Percentiles rank a stretch among this genome's conserved stretches.
Conservation (phyloP, 2,329 filamentous ascomycete species). For the Sarocladium brachiariae region DNA sequence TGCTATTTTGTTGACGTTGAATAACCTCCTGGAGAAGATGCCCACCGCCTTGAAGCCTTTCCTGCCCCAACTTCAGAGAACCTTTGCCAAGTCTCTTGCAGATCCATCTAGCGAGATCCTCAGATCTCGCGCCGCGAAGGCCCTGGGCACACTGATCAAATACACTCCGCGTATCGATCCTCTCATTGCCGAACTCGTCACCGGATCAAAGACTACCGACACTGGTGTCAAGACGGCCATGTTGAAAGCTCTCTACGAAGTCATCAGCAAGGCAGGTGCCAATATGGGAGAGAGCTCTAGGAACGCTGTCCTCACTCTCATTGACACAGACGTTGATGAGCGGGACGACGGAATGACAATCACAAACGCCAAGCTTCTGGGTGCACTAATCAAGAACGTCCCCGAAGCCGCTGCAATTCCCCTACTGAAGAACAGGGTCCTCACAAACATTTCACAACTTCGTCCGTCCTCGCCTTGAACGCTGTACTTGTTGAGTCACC, state of each 20-base stretch:
- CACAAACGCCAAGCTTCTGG: slow-evolving; percentile 84
- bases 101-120: slow-evolving; percentile 87
- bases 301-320: slow-evolving; percentile 76
- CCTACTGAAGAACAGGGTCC: slow-evolving; percentile 64
- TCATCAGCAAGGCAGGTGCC: slow-evolving; percentile 85
- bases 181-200: slow-evolving; percentile 82
- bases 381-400: slow-evolving; percentile 82
- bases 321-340: slow-evolving; percentile 77
- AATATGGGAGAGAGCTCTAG: slow-evolving; percentile 94
- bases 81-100: slow-evolving; percentile 91
- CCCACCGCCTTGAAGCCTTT: slow-evolving; percentile 93
- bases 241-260: slow-evolving; percentile 94
- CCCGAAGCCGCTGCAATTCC: slow-evolving; percentile 59
- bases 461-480: slow-evolving; percentile 82
- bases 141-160: slow-evolving; percentile 89
- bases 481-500: slow-evolving; percentile 79
- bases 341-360: slow-evolving; percentile 73
- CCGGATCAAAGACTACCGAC: slow-evolving; percentile 86
- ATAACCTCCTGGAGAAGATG: slow-evolving; percentile 95
- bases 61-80: slow-evolving; percentile 90
- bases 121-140: slow-evolving; percentile 83
- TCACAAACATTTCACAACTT: slow-evolving; percentile 69
- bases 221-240: slow-evolving; percentile 87
- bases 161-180: slow-evolving; percentile 93
- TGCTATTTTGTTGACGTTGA: slow-evolving; percentile 87